phyloP scores from a whole-genome alignment of 2,329 filamentous ascomycete genomes.

The Pestalotiopsis fici region DNA sequence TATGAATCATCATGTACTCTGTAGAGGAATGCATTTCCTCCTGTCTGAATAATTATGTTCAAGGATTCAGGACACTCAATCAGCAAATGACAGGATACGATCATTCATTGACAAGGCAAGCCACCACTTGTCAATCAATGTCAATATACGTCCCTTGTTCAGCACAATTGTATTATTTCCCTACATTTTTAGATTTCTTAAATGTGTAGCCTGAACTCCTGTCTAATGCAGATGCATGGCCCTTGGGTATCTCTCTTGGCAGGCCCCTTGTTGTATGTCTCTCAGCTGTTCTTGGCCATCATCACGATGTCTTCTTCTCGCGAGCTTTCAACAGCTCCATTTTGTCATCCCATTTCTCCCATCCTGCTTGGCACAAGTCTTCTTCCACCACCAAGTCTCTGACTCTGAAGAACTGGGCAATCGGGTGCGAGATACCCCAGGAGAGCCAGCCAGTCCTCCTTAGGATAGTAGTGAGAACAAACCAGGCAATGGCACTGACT shows the following conservation, averaged over 20 bases:
- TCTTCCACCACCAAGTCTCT: slow-evolving; percentile 86
- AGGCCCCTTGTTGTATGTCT: background rate
- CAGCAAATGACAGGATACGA: too few species aligned
- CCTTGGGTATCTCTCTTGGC: background rate
- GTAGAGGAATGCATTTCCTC: too few species aligned
- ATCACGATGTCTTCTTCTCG: slow-evolving; percentile 28
- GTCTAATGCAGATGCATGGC: background rate
- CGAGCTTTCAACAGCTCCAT: slow-evolving; percentile 32
- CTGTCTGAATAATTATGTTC: too few species aligned
- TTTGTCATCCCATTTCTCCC: slow-evolving; percentile 82
- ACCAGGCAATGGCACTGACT: slow-evolving; percentile 77
- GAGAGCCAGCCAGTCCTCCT: slow-evolving; percentile 69
- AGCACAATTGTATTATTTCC: background rate
- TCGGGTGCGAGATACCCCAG: slow-evolving; percentile 68
- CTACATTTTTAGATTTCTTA: background rate
- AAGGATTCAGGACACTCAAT: too few species aligned
- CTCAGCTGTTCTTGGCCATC: background rate
- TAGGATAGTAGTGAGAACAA: slow-evolving; percentile 66
- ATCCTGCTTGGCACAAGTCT: slow-evolving; percentile 87
- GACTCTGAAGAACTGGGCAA: slow-evolving; percentile 68
- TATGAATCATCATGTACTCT: too few species aligned
- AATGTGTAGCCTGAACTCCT: background rate
- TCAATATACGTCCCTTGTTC: background rate
- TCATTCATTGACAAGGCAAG: too few species aligned
- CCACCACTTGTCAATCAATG: background rate